phyloP scores from a whole-genome alignment of 78 protist species.

The Mastigamoeba balamuthi region DNA sequence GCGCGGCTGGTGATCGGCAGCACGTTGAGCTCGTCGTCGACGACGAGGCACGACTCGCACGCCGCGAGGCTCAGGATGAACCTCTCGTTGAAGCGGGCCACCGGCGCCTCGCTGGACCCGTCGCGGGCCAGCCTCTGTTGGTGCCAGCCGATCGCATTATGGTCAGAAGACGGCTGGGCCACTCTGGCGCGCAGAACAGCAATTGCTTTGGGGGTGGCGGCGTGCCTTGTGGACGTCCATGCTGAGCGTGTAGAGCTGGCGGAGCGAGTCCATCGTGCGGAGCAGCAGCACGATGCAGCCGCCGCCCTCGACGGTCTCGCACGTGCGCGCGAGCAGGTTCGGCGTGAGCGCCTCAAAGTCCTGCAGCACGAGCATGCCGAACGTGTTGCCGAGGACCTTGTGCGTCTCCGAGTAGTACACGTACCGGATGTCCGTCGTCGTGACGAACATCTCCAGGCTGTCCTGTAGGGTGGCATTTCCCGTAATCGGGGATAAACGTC shows the following conservation, averaged over 20 bases:
- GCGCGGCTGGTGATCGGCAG: conserved; percentile 76
- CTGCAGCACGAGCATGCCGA: conserved; percentile 94
- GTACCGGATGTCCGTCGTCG: conserved; percentile 80
- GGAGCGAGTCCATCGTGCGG: conserved; percentile 69
- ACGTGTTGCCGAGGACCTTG: conserved; percentile 94
- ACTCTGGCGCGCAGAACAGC: neutral
- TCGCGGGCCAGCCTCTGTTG: too few species aligned
- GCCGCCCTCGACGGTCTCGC: conserved; percentile 99
- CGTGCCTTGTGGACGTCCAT: conserved; percentile 57
- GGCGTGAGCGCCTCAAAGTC: conserved; percentile 99
- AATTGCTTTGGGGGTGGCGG: neutral
- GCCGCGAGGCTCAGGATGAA: conserved; percentile 87
- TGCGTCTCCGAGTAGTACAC: conserved; percentile 93
- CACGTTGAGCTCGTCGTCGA: conserved; percentile 90
- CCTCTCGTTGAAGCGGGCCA: conserved; percentile 94
- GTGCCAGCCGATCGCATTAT: neutral
- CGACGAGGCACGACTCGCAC: conserved; percentile 61
- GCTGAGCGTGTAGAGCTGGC: conserved; percentile 77
- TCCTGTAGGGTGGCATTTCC: too few species aligned
- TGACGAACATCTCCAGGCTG: conserved; percentile 91
- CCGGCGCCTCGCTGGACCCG: too few species aligned
- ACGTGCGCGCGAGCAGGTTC: conserved; percentile 92
- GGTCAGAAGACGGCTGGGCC: neutral
- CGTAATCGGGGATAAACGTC: neutral
- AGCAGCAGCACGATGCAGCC: conserved; percentile 88